These are phyloP conservation scores for Ceratocystis colombiana DNA, from an alignment of 2,329 filamentous ascomycete species.

Conservation along the genomic window DNA sequence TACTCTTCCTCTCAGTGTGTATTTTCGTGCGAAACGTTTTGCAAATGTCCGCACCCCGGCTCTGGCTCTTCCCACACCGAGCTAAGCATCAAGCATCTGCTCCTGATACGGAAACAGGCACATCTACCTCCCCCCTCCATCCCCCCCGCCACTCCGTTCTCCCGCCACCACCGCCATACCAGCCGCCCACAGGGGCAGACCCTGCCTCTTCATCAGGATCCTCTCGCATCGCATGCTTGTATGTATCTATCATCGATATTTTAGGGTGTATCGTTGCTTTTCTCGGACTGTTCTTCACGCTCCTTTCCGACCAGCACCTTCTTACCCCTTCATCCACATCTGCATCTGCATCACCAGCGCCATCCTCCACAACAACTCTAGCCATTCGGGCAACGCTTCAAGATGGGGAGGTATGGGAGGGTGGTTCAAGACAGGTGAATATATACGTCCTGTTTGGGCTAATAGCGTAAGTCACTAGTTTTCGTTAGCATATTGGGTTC, in stretches of 20 bases:
- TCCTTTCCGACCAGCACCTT: conserved; percentile 12
- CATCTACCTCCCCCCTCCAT: background rate
- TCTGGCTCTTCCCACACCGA: background rate
- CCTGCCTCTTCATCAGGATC: background rate
- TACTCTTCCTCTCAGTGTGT: conserved; percentile 6
- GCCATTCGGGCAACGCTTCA: background rate
- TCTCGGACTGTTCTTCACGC: conserved; percentile 15
- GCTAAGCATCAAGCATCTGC: background rate
- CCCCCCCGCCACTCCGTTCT: background rate
- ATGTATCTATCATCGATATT: conserved; percentile 9
- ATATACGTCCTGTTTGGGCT: conserved; percentile 15
- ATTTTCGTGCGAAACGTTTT: conserved; percentile 10
- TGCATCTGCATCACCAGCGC: background rate
- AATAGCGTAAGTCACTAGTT: background rate
- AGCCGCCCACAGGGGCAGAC: background rate
- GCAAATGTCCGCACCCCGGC: background rate
- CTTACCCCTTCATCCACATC: background rate
- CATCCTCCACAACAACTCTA: background rate
- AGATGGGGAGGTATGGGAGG: conserved; percentile 14
- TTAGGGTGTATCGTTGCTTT: conserved; percentile 7
- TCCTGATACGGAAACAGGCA: background rate
- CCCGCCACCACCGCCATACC: background rate
- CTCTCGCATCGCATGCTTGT: background rate
- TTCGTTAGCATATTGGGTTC: background rate
- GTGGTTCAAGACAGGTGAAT: conserved; percentile 3